Conservation (phyloP, 225 moss, liverwort and hornwort species). For the Sphagnum tenellum region DNA sequence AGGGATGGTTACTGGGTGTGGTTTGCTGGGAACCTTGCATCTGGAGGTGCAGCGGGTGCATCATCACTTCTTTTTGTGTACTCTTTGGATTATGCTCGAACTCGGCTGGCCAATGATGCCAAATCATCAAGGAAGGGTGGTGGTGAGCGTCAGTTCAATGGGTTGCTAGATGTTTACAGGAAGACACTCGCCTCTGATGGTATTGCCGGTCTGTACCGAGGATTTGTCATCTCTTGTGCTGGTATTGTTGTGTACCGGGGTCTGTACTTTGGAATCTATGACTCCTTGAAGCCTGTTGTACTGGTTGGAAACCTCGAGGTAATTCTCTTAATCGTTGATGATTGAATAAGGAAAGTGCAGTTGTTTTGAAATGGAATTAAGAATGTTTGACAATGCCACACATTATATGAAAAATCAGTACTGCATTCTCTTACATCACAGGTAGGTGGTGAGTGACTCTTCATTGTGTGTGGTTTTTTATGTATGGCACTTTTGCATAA, state of each 20-base stretch:
- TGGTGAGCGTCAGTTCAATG: constrained; percentile 51
- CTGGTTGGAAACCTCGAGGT: constrained; percentile 23
- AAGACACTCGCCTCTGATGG: constrained; percentile 50
- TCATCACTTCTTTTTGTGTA: constrained; percentile 47
- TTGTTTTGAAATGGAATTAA: too few species aligned
- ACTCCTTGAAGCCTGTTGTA: constrained; percentile 45
- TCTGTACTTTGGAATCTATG: constrained; percentile 52
- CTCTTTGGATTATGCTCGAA: constrained; percentile 50
- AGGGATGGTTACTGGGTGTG: constrained; percentile 53
- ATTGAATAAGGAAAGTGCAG: background rate
- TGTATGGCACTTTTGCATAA: background rate
- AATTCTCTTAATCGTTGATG: background rate
- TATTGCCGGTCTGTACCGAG: constrained; percentile 48
- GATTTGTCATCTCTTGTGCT: constrained; percentile 47
- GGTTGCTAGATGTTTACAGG: constrained; percentile 44
- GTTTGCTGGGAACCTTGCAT: constrained; percentile 51
- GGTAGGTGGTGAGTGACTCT: too few species aligned
- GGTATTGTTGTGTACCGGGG: constrained; percentile 52
- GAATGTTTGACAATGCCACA: too few species aligned
- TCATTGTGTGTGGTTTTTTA: background rate
- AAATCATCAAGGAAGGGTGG: constrained; percentile 56
- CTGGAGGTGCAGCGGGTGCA: constrained; percentile 55
- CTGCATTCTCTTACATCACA: too few species aligned
- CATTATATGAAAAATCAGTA: too few species aligned
- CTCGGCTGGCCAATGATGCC: constrained; percentile 39